Evolutionary conservation across 129 eudicot species (phyloP), one percentile per base, ranked within the genome.

Genomic region (Ambrosia trifida): DNA sequence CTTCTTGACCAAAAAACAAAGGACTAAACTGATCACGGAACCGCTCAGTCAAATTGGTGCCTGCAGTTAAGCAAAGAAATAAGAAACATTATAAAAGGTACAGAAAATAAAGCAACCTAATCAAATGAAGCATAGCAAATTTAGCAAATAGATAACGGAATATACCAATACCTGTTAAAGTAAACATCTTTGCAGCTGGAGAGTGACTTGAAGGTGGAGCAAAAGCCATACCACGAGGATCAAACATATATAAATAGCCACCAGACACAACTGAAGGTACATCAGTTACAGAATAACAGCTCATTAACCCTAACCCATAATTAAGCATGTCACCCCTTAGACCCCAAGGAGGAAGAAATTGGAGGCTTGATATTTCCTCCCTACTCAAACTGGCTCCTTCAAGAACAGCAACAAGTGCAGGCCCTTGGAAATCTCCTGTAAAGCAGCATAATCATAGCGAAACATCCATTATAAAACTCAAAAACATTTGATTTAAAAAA

Each of bases 341-440:
- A 79, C 87, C 86, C 99, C 99, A 95, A 9, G 99, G 99, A 52
- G 99, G 99, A 77, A 85, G 97, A 83, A 90, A 86, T 76, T 95
- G 99, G 36, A 95, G 89, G 68, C 92, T 88, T 59, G 90, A 85
- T 43, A 95, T 72, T 83, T 95, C 99, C 66, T 95, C 99, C 76
- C 91, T 82, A 65, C 88, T 90, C 83, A 95, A 84, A 81, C 83
- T 86, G 74, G 90, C 88, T 45, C 97, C 99, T 80, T 95, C 99
- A 68, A 95, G 75, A 49, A 95, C 78, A 43, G 89, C 99, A 76
- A 95, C 77, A 16, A 95, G 78, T 2, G 93, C 91, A 31, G 99
- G 97, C 77, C 99, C 99, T 83, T 95, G 99, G 84, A 85, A 95
- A 53, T 88, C 99, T 79, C 94, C 99, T 95, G 96, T 52, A 83